phyloP scores from a whole-genome alignment of 1,284 basidiomycete species.

The Peniophora sp. region DNA sequence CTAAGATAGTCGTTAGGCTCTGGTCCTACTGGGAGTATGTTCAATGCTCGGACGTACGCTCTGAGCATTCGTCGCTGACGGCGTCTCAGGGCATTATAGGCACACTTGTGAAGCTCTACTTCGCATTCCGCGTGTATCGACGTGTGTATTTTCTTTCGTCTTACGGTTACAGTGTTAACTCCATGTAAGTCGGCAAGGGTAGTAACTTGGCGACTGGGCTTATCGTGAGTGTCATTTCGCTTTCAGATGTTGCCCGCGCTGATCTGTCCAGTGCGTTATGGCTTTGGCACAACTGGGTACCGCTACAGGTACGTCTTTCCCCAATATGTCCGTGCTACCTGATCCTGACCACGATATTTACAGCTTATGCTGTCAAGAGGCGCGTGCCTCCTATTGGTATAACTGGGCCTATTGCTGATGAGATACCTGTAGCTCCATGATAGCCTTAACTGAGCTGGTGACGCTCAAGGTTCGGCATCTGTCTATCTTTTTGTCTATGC shows the following conservation, averaged over 20 bases:
- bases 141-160: not conserved
- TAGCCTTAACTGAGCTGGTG: not conserved
- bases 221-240: slow-evolving; percentile 37
- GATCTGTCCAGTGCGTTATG: slow-evolving; percentile 7
- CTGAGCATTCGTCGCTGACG: not conserved
- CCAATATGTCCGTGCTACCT: no score
- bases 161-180: not conserved
- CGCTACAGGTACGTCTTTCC: not conserved
- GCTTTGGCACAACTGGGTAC: slow-evolving; percentile 11
- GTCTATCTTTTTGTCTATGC: not conserved
- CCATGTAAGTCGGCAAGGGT: slow-evolving; percentile 45
- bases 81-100: slow-evolving; percentile 42
- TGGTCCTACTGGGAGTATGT: not conserved
- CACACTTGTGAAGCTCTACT: slow-evolving; percentile 49
- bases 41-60: not conserved
- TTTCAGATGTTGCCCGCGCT: not conserved
- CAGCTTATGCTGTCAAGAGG: not conserved
- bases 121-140: not conserved
- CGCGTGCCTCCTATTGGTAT: not conserved
- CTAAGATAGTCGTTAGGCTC: not conserved
- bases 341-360: not conserved
- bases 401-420: not conserved
- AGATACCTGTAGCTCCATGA: not conserved
- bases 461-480: not conserved
- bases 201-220: slow-evolving; percentile 45